phyloP scores from a whole-genome alignment of 441 rosid species.

The Erodium moschatum region DNA sequence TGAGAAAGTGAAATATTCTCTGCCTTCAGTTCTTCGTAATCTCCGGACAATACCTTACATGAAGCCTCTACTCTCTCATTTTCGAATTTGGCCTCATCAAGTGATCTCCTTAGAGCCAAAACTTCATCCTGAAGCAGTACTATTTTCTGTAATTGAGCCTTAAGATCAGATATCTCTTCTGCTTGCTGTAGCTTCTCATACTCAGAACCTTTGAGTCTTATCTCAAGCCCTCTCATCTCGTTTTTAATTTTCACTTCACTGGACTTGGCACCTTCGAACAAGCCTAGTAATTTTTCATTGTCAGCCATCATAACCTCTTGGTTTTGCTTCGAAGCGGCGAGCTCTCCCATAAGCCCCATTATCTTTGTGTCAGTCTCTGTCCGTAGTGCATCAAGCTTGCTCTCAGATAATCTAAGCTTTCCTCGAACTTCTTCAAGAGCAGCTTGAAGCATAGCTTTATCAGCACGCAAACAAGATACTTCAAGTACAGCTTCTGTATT shows the following conservation, averaged over 20 bases:
- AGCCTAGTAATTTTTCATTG: constrained; percentile 27
- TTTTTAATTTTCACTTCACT: constrained; percentile 39
- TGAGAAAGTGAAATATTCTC: constrained; percentile 30
- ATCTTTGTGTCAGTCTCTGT: constrained; percentile 26
- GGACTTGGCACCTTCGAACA: constrained; percentile 33
- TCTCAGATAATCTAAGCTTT: constrained; percentile 34
- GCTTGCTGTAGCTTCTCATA: constrained; percentile 36
- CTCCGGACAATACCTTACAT: constrained; percentile 21
- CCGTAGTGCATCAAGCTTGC: constrained; percentile 22
- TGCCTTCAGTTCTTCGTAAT: constrained; percentile 33
- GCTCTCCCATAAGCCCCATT: constrained; percentile 29
- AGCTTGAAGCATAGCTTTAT: constrained; percentile 31
- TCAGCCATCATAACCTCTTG: constrained; percentile 31
- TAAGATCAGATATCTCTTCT: constrained; percentile 32
- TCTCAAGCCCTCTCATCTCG: constrained; percentile 34
- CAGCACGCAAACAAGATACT: constrained; percentile 34
- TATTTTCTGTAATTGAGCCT: constrained; percentile 30
- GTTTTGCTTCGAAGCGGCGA: constrained; percentile 34
- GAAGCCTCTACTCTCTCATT: constrained; percentile 36
- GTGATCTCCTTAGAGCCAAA: constrained; percentile 26
- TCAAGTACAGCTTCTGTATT: constrained; percentile 33
- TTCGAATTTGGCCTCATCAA: constrained; percentile 24
- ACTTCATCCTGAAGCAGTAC: constrained; percentile 33
- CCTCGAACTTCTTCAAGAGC: constrained; percentile 36
- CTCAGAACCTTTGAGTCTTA: constrained; percentile 45